Evolutionary conservation across 2,329 filamentous ascomycete species (phyloP).

Genomic region (Venturia asperata): DNA sequence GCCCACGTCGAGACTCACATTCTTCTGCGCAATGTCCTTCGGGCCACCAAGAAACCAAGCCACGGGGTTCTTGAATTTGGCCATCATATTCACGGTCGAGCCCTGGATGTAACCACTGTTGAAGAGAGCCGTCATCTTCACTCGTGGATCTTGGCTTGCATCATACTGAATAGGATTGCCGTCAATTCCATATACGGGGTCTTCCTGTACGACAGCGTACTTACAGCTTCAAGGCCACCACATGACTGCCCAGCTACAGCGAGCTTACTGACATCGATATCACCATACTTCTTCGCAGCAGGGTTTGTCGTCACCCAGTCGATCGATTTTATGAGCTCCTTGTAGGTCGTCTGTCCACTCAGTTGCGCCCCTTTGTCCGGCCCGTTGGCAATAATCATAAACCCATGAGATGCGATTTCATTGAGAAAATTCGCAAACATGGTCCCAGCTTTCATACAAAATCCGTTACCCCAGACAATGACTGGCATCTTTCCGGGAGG

Average conservation of each 20-base stretch:
- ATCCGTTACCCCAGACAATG: conserved; percentile 18
- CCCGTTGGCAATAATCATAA: conserved; percentile 16
- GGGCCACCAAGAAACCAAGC: conserved; percentile 18
- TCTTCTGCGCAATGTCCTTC: conserved; percentile 14
- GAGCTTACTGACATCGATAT: conserved; percentile 15
- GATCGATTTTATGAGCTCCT: conserved; percentile 14
- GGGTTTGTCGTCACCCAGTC: conserved; percentile 14
- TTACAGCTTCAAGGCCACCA: conserved; percentile 19
- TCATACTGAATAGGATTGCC: background rate
- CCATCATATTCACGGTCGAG: conserved; percentile 8
- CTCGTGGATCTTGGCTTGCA: conserved; percentile 10
- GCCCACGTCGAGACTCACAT: background rate
- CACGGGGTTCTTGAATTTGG: conserved; percentile 12
- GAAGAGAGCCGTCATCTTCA: conserved; percentile 17
- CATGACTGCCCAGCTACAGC: conserved; percentile 19
- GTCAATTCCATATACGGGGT: background rate
- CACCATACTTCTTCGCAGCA: conserved; percentile 17
- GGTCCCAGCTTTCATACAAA: conserved; percentile 19
- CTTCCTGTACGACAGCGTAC: background rate
- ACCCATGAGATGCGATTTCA: conserved; percentile 20
- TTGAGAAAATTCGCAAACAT: conserved; percentile 19
- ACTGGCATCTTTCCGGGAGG: conserved; percentile 16
- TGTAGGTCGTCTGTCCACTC: conserved; percentile 9
- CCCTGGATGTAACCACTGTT: conserved; percentile 18
- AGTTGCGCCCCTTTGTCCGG: conserved; percentile 7